Evolutionary conservation across 2,329 filamentous ascomycete species (phyloP), one percentile per base, ranked within the genome.

Genomic region (Aspergillus fischeri): DNA sequence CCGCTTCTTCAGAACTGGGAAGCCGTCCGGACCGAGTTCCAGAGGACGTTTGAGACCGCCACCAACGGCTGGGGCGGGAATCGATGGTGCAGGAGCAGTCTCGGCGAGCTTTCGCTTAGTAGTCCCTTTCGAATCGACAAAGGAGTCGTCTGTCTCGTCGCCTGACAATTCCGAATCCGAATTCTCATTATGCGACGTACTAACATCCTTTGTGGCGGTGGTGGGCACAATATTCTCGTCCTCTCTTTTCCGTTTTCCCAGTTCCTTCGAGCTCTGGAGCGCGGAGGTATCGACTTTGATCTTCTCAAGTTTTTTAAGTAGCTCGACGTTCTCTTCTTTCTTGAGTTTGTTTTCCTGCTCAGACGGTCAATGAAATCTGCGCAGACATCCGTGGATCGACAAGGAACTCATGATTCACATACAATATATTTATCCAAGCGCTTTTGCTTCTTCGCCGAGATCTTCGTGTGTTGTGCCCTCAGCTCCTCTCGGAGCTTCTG

Each of bases 21-120:
- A 86, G 6, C 93, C 91, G 57, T 88, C 85, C 1, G 90, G 86
- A 60, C 91, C 91, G 9, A 91, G 64, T 48, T 96, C 90, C 10
- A 99, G 78, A 1, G 92, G 91, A 45, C 92, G 83, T 73, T 97
- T 97, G 58, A 99, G 75, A 6, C 94, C 94, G 59, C 86, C 88
- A 21, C 94, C 94, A 53, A 66, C 52, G 11, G 61, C 58, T 28
- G 61, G 52, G 35, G 44, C 10, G 44, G 44, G 11, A 47, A 47
- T 27, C 10, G 44, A 10, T 14, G 44, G 44, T 47, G 44, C 44
- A 24, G 21, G 11, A 25, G 21, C 44, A 25, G 51, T 56, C 44
- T 54, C 58, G 14, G n/a, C 54, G 35, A 52, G 60, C 71, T 70
- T 64, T 80, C 72, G 57, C 52, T 58, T 65, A 4, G 55, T 25